Conservation (phyloP, 805 yeast genomes). For the Blastobotrys robertii region DNA sequence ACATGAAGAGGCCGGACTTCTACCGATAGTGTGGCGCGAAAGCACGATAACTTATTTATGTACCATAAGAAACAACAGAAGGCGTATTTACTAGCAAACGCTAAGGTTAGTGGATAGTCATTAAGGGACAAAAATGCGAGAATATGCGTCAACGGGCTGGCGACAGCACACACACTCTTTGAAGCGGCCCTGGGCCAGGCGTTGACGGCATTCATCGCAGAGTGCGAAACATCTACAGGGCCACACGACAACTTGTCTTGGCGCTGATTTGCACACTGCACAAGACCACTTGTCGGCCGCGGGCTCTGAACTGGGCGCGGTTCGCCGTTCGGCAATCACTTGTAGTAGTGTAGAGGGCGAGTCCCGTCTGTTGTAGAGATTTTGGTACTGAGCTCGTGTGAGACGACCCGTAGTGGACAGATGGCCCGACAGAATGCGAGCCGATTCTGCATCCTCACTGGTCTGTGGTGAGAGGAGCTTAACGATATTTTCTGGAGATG, state of each 20-base stretch:
- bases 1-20: constrained; percentile 85
- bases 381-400: constrained; percentile 6
- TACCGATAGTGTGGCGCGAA: constrained; percentile 47
- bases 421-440: constrained; percentile 25
- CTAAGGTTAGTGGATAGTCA: background rate
- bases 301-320: background rate
- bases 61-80: background rate
- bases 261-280: constrained; percentile 70
- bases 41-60: background rate
- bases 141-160: constrained; percentile 56
- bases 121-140: constrained; percentile 50
- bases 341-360: background rate
- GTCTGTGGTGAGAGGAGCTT: constrained; percentile 20
- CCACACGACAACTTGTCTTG: constrained; percentile 77
- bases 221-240: constrained; percentile 86
- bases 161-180: constrained; percentile 82
- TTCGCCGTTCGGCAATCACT: constrained; percentile 3
- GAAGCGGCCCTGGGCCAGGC: constrained; percentile 62
- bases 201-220: constrained; percentile 74
- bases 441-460: constrained; percentile 21
- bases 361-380: background rate
- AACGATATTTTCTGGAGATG: constrained; percentile 20
- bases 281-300: constrained; percentile 37
- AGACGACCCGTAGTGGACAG: constrained; percentile 10
- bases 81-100: no score